Evolutionary conservation across 2,329 filamentous ascomycete species (phyloP), one percentile per base, ranked within the genome.

Genomic region (Gyromitra esculenta): DNA sequence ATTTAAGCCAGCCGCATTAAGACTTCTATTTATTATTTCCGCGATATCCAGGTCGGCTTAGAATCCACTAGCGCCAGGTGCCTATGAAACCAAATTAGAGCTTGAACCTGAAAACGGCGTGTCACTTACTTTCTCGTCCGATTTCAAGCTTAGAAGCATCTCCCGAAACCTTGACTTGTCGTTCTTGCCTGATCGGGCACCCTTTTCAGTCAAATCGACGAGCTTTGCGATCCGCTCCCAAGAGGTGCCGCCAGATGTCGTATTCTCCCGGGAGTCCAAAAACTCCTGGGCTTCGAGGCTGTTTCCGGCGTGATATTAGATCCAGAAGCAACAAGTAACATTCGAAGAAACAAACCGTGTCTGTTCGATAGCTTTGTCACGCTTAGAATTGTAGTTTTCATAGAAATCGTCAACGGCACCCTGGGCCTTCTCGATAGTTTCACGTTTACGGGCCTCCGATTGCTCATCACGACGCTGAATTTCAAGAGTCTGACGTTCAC

Each of bases 331-430:
- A 54, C 7, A n/a, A 41, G 18, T 41, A 13, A 3, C 2, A 5
- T 18, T n/a, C 11, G 21, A 66, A 5, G 45, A 35, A 11, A 76
- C 63, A 60, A 70, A 81, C 80, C 80, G 90, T 73, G 95, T 96
- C 86, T 97, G 93, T 25, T 91, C 87, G 80, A 97, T 91, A 76
- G 89, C 89, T 88, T 98, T 98, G 84, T 99, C 96, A 84, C 96
- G 95, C 86, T 97, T 97, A 84, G 91, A 91, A 87, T 98, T 98
- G 87, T 99, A 99, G 85, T 97, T 97, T 83, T 97, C 94, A 87
- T 99, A 99, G 86, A 98, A 99, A 84, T 97, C 96, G 83, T 99
- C 96, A 79, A 99, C 97, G 84, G 96, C 96, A 83, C 94, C 89
- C 82, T 94, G 93, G 9, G 96, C 96, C 81, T 96, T 93, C 83